Percentiles rank a stretch among this genome's conserved stretches.
These are phyloP conservation scores for Typha latifolia DNA, from an alignment of 176 grass and related monocot species.

Conservation along the genomic window DNA sequence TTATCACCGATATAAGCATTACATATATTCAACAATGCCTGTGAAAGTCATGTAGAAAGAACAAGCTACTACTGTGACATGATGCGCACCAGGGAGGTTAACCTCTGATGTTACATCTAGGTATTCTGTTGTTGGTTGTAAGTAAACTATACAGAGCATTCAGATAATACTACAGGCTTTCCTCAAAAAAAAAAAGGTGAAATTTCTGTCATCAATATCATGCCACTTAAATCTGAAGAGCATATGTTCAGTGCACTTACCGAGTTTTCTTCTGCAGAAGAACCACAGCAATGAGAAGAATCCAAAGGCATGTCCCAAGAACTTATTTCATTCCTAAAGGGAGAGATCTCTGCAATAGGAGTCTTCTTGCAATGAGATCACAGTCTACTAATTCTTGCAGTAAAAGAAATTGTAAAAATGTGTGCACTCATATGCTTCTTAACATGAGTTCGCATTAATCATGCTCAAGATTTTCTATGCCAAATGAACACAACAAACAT, in stretches of 20 bases:
- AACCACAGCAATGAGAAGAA: background rate
- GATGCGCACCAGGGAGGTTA: too few relatives aligned
- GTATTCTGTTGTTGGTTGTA: background rate
- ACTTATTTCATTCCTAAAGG: background rate
- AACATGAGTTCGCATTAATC: background rate
- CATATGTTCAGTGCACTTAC: background rate
- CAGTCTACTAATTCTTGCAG: background rate
- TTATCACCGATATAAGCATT: background rate
- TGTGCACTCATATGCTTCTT: background rate
- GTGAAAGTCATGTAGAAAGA: background rate
- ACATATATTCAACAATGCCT: background rate
- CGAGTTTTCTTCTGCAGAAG: slow-evolving; percentile 3
- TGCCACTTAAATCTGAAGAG: background rate
- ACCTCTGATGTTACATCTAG: too few relatives aligned
- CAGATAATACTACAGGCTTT: background rate
- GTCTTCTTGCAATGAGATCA: background rate
- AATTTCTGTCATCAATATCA: background rate
- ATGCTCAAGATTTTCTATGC: background rate
- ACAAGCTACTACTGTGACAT: background rate
- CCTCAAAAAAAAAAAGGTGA: background rate
- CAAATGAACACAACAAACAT: background rate
- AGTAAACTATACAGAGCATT: background rate
- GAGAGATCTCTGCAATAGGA: slow-evolving; percentile 6
- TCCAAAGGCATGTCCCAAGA: background rate
- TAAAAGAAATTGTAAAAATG: background rate